Conservation (phyloP, 2,329 filamentous ascomycete genomes). For the Immersiporthe knoxdaviesiana region DNA sequence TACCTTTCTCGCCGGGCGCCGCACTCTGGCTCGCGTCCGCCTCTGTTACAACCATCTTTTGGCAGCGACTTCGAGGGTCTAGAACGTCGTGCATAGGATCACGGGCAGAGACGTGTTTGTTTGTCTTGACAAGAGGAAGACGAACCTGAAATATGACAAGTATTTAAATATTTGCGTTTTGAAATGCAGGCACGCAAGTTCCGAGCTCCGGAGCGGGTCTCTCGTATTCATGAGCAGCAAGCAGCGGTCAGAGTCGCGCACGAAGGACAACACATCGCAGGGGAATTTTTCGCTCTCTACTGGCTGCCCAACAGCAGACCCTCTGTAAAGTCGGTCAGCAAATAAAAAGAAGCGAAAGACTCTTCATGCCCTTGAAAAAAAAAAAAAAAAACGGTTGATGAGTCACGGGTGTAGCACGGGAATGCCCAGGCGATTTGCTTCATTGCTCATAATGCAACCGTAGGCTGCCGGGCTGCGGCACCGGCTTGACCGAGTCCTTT, state of each 20-base stretch:
- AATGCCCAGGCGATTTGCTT: neutral
- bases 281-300: constrained; percentile 1
- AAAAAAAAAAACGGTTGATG: neutral
- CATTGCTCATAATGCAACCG: neutral
- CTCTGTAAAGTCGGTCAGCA: neutral
- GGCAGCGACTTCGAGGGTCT: neutral
- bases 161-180: neutral
- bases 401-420: constrained; percentile 12
- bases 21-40: neutral
- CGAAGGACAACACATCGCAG: constrained; percentile 10
- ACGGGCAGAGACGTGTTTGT: neutral
- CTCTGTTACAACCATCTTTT: neutral
- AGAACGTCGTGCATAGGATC: neutral
- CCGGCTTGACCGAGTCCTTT: neutral
- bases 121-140: neutral
- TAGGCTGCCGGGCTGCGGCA: neutral
- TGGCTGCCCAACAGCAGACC: neutral
- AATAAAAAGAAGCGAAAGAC: neutral
- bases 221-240: constrained; percentile 7
- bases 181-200: neutral
- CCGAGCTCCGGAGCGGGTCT: constrained; percentile 13
- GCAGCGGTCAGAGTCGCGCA: constrained; percentile 16
- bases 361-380: neutral
- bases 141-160: neutral
- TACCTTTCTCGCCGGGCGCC: constrained; percentile 4